These are phyloP conservation scores for Podosphaera fusca DNA, from an alignment of 2,329 filamentous ascomycete genomes.

Conservation along the genomic window DNA sequence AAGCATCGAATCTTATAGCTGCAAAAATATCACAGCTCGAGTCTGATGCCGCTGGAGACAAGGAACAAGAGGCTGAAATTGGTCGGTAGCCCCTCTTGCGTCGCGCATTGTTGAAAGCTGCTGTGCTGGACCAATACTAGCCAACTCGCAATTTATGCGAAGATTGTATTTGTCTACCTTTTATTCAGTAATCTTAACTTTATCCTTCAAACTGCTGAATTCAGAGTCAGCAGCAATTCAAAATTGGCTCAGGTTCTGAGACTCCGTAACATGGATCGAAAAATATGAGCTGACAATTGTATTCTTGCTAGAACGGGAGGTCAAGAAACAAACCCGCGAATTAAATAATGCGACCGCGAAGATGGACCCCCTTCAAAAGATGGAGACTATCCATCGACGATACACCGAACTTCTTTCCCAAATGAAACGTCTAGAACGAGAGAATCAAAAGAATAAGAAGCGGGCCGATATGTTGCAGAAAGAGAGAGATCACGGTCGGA, in stretches of 20 bases:
- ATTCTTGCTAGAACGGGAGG: conserved; percentile 51
- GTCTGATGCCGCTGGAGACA: conserved; percentile 76
- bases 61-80: conserved; percentile 89
- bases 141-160: neutral
- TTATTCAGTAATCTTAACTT: neutral
- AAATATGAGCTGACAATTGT: conserved; percentile 2
- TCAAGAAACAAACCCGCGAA: conserved; percentile 82
- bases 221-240: neutral
- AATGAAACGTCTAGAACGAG: conserved; percentile 86
- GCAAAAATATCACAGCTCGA: conserved; percentile 91
- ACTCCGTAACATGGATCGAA: neutral
- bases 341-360: conserved; percentile 72
- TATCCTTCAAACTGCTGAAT: neutral
- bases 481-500: conserved; percentile 75
- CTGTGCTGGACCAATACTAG: neutral
- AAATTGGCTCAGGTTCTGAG: neutral
- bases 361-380: conserved; percentile 76
- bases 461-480: conserved; percentile 85
- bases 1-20: conserved; percentile 76
- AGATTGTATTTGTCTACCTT: neutral
- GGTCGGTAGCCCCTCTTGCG: conserved; percentile 31
- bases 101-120: neutral
- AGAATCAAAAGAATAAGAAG: conserved; percentile 91
- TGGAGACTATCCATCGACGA: conserved; percentile 73
- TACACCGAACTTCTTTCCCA: conserved; percentile 80